Base-by-base conservation (phyloP, 805 yeast species). In the Candida hispaniensis region DNA sequence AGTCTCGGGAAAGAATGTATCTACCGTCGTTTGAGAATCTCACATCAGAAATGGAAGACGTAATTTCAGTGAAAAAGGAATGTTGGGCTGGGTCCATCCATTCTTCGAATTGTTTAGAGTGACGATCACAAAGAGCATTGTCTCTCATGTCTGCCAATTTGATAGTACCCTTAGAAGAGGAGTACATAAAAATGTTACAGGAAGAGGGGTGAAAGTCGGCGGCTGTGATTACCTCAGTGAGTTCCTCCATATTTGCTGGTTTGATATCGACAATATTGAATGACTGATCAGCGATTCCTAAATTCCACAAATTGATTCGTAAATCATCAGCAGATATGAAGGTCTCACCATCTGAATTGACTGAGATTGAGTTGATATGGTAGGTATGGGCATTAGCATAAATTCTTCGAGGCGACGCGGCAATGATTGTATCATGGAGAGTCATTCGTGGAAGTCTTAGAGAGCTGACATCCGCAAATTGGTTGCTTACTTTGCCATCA, bases 231-330 rank as follows among this genome's bases (percentile, higher is more conserved):
- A 91, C 98, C 59, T 91, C 98, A 7, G 98, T 88, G 49, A 91
- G 70, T 61, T 91, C 99, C 63, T 91, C 99, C 98, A 91, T 93
- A 59, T 85, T 85, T 5, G 85, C 81, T 7, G 99, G 99, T 57
- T 93, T 85, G 52, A 91, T 91, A 60, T 91, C 98, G 40, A 91
- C 97, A 46, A 91, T 91, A 58, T 91, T 93, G 61, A 91, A 91
- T 49, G 86, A 73, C 61, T 88, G 95, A 59, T 88, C 94, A 13
- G 95, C 83, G 47, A 85, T 80, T 38, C 82, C 85, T 47, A 86
- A 66, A 58, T 88, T 86, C 99, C 99, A 91, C 45, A 91, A 63
- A 58, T 91, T 91, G 53, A 91, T 79, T 54, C 99, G 73, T 54
- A 91, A 69, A 60, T 91, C 99, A 61, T 91, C 99, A 30, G 93